Conservation (phyloP, 1,139 yeast genomes). For the Lodderomyces theae region DNA sequence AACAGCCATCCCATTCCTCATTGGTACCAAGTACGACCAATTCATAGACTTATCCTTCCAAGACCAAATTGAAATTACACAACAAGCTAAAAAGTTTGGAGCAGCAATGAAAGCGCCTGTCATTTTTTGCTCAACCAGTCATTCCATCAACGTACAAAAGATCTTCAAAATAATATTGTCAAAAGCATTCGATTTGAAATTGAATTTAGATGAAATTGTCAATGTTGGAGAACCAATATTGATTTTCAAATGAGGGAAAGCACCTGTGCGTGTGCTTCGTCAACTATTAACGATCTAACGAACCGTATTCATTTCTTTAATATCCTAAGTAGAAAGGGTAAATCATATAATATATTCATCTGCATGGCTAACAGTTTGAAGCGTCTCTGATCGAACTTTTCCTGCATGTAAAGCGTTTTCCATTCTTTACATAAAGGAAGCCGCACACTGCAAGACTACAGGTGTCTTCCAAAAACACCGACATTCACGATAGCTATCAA, state of each 20-base stretch:
- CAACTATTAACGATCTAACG: background rate
- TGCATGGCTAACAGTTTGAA: too few species aligned
- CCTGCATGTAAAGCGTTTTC: background rate
- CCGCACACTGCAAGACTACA: too few species aligned
- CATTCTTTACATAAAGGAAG: too few species aligned
- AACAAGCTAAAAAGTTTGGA: conserved; percentile 84
- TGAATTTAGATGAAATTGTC: conserved; percentile 80
- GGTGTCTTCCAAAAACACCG: too few species aligned
- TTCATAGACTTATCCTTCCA: conserved; percentile 76
- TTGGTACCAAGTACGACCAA: conserved; percentile 92
- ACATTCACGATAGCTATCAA: too few species aligned
- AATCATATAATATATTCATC: background rate
- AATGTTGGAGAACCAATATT: conserved; percentile 87
- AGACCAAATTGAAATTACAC: conserved; percentile 84
- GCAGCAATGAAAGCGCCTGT: conserved; percentile 89
- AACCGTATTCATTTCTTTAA: background rate
- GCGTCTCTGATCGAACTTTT: too few species aligned
- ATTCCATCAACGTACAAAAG: conserved; percentile 90
- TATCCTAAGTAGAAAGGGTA: background rate
- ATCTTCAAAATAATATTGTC: conserved; percentile 89
- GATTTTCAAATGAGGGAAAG: conserved; percentile 54
- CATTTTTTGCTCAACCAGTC: conserved; percentile 88
- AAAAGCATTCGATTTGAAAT: conserved; percentile 84
- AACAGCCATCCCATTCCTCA: conserved; percentile 86
- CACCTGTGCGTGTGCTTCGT: too few species aligned